Evolutionary conservation across 495 filamentous ascomycete genomes (phyloP).

Genomic region (Amorphotheca resinae): DNA sequence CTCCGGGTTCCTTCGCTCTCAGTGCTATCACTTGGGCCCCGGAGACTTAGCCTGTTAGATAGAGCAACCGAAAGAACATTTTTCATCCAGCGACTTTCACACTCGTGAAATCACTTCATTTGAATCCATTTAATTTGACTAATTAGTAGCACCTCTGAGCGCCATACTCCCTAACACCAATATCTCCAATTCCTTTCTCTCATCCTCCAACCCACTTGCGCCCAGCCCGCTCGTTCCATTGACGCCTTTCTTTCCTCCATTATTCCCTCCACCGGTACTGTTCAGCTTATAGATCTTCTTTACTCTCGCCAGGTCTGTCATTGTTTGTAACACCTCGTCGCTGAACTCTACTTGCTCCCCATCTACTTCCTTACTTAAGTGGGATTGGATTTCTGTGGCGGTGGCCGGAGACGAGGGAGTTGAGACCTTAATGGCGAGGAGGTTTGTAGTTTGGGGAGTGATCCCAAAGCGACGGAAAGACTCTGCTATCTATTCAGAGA

Average conservation of each 20-base stretch:
- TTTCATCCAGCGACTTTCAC: too few relatives aligned
- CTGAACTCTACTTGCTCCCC: conserved; percentile 50
- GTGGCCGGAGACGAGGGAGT: conserved; percentile 25
- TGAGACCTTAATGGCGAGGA: conserved; percentile 67
- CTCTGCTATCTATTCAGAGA: conserved; percentile 62
- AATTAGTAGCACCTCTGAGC: conserved; percentile 37
- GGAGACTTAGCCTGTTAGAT: too few relatives aligned
- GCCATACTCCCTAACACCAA: conserved; percentile 61
- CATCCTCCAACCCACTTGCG: conserved; percentile 15
- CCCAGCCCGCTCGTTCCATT: conserved; percentile 3
- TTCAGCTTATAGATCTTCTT: conserved; percentile 77
- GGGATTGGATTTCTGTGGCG: conserved; percentile 43
- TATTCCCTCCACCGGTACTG: conserved; percentile 24
- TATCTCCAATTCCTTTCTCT: conserved; percentile 43
- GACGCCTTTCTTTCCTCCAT: conserved; percentile 6
- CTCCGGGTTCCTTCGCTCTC: too few relatives aligned
- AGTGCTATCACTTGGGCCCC: too few relatives aligned
- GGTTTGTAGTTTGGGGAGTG: conserved; percentile 46
- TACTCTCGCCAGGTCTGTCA: conserved; percentile 56
- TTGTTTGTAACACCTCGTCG: conserved; percentile 42
- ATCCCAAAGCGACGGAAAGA: conserved; percentile 84
- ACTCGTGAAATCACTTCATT: not conserved
- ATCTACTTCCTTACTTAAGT: conserved; percentile 49
- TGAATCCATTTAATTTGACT: conserved; percentile 1
- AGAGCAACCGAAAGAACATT: too few relatives aligned